Evolutionary conservation across 306 rosid genomes (phyloP), one percentile per base, ranked within the genome.

Genomic region (Mimosa bimucronata): DNA sequence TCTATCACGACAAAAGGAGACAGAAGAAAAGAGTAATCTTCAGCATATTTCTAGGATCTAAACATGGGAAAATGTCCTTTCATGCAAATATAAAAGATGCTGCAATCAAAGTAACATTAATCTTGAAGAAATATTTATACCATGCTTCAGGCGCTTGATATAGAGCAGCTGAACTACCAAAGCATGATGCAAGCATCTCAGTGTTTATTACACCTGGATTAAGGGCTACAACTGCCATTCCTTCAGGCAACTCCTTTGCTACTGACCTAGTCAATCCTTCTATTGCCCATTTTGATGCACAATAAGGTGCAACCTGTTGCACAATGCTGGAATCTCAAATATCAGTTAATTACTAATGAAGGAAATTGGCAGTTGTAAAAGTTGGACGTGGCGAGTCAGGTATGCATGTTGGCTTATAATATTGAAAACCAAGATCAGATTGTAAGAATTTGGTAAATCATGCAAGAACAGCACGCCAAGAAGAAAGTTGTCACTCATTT

Each of bases 221-320:
- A 31, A 94, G 92, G 0, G 97, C 98, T 41, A 94, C 91, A 30
- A 89, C 74, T 1, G 94, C 98, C 88, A 94, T 91, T 73, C 92
- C 97, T 70, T 88, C 89, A 0, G 97, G 90, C 75, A 92, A 50
- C 77, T 94, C 98, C 82, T 88, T 94, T 0, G 98, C 95, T 8
- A 91, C 97, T 0, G 98, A 92, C 70, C 66, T 87, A 4, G 89
- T 91, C 72, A 92, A 30, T 16, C 98, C 98, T 84, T 94, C 98
- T 1, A 92, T 80, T 0, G 97, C 98, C 98, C 98, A 94, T 80
- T 94, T 94, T 11, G 98, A 92, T 4, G 97, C 97, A 74, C 98
- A 94, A 77, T 94, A 92, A 37, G 98, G 98, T 1, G 98, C 92
- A 38, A 92, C 94, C 85, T 90, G 75, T 74, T 4, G 57, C 60